Conservation (phyloP, 345 rosid species). For the Euclidium syriacum region DNA sequence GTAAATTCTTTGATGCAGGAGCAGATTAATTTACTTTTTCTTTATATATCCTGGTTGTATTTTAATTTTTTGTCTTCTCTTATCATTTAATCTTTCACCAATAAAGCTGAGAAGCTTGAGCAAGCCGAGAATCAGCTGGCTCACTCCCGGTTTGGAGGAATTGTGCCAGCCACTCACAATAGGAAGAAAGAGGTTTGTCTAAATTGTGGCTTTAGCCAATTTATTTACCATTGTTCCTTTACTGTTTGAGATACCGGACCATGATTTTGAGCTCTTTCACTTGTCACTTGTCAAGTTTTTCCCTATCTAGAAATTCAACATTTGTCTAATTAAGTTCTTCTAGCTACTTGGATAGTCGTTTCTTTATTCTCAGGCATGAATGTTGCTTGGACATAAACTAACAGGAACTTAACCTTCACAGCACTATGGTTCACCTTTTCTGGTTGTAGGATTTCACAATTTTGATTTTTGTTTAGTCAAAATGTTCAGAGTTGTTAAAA, state of each 20-base stretch:
- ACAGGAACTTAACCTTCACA: slow-evolving; percentile 3
- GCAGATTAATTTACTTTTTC: not conserved
- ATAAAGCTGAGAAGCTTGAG: slow-evolving; percentile 95
- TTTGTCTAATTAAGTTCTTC: not conserved
- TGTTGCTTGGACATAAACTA: slow-evolving; percentile 1
- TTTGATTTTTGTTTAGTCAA: not conserved
- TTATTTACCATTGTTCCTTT: slow-evolving; percentile 4
- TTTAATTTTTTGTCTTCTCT: not conserved
- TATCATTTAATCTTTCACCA: not conserved
- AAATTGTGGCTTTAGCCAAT: not conserved
- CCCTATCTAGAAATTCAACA: not conserved
- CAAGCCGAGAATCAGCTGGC: slow-evolving; percentile 92
- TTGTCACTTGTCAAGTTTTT: not conserved
- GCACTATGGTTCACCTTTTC: not conserved
- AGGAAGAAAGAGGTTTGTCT: slow-evolving; percentile 82
- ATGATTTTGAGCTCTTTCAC: not conserved
- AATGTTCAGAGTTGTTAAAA: not conserved
- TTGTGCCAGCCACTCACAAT: slow-evolving; percentile 52
- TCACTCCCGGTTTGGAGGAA: slow-evolving; percentile 75
- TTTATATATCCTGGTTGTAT: not conserved
- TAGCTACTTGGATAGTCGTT: not conserved
- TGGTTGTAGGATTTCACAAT: not conserved
- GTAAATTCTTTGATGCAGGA: slow-evolving; percentile 30
- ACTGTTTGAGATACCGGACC: slow-evolving; percentile 3
- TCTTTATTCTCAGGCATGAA: not conserved